Evolutionary conservation across 2,329 filamentous ascomycete genomes (phyloP).

Genomic region (Metarhizium rileyi): DNA sequence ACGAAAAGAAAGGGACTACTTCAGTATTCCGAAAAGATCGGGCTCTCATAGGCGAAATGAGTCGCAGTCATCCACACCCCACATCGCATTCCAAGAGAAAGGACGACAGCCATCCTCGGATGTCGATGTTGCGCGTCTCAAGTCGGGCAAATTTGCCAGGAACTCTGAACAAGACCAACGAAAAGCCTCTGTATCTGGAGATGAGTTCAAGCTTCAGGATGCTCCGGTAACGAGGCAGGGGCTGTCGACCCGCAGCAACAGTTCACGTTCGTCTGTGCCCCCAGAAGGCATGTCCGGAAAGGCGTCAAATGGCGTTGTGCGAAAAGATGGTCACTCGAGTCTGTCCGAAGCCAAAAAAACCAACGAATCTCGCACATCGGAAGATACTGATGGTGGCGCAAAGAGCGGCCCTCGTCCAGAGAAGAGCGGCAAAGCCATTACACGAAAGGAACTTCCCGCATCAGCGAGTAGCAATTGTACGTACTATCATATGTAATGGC

Average conservation of each 20-base stretch:
- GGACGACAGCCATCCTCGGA: constrained; percentile 51
- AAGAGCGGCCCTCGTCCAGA: constrained; percentile 30
- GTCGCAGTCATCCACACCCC: constrained; percentile 57
- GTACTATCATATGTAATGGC: constrained; percentile 9
- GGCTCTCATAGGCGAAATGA: constrained; percentile 36
- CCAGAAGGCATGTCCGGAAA: constrained; percentile 25
- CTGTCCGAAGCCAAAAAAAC: constrained; percentile 24
- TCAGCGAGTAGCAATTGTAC: constrained; percentile 31
- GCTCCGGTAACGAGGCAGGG: constrained; percentile 57
- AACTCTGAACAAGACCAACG: constrained; percentile 17
- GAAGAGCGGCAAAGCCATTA: constrained; percentile 36
- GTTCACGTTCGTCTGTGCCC: constrained; percentile 31
- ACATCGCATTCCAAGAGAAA: constrained; percentile 87
- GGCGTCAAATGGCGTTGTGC: constrained; percentile 22
- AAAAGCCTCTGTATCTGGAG: constrained; percentile 20
- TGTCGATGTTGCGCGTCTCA: constrained; percentile 43
- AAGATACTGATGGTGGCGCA: constrained; percentile 41
- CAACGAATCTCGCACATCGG: constrained; percentile 43
- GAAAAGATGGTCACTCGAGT: constrained; percentile 15
- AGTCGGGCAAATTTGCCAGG: constrained; percentile 39
- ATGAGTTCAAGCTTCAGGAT: constrained; percentile 69
- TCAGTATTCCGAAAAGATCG: constrained; percentile 34
- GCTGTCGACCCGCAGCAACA: constrained; percentile 29
- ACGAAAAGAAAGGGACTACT: constrained; percentile 51
- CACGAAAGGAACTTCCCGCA: constrained; percentile 54